Percentiles rank a stretch among this genome's conserved stretches.
These are phyloP conservation scores for Sanghuangporus baumii DNA, from an alignment of 1,284 basidiomycete species.

Conservation along the genomic window DNA sequence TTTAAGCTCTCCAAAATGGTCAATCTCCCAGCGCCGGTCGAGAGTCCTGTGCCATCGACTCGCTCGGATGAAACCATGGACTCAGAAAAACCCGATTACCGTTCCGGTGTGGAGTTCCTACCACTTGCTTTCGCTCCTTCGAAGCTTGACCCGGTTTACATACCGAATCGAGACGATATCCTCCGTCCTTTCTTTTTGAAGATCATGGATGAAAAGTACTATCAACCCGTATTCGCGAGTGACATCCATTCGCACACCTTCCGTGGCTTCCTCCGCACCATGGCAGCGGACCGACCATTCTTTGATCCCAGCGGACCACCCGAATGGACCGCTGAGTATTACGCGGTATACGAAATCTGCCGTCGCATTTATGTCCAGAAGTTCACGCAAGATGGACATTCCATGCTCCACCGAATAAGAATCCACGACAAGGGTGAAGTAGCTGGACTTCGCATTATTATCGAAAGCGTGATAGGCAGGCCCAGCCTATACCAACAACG, in stretches of 20 bases:
- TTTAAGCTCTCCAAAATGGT: constrained; percentile 28
- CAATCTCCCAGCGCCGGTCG: constrained; percentile 27
- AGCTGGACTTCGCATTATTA: background rate
- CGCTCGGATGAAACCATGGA: background rate
- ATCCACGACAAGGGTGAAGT: background rate
- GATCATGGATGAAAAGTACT: background rate
- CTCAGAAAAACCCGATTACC: background rate
- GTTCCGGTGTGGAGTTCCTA: background rate
- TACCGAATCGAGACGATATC: background rate
- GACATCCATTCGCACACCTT: background rate
- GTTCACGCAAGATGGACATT: background rate
- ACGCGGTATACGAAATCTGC: background rate
- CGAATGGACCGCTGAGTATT: background rate
- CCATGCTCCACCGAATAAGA: background rate
- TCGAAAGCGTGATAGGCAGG: background rate
- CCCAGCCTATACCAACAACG: background rate
- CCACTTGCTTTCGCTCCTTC: background rate
- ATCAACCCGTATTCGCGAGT: background rate
- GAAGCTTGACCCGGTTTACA: background rate
- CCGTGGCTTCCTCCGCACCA: background rate
- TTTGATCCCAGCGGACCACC: constrained; percentile 2
- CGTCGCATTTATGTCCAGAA: background rate
- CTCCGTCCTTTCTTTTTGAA: background rate
- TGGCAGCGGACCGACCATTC: background rate
- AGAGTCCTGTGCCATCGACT: background rate